These are phyloP conservation scores for Oemleria cerasiformis DNA, from an alignment of 306 rosid species.

Conservation along the genomic window DNA sequence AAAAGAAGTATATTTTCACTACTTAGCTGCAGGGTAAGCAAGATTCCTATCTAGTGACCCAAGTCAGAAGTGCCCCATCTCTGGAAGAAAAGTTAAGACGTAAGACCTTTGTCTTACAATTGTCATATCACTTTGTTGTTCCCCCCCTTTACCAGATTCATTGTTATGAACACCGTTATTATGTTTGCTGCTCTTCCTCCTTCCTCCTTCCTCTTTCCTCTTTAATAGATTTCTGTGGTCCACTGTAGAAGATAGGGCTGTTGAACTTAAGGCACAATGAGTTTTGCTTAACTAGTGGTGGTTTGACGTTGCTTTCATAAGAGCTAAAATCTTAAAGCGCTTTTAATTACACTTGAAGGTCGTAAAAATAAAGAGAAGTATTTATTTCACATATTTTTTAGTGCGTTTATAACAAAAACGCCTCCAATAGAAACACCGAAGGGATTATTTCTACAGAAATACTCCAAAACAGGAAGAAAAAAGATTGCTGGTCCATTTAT, in stretches of 20 bases:
- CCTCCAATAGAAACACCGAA: too few relatives aligned
- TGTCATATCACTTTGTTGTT: neutral
- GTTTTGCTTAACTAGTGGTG: too few relatives aligned
- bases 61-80: constrained; percentile 12
- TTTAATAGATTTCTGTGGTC: neutral
- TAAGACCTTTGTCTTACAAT: neutral
- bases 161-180: constrained; percentile 9
- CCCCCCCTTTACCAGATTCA: constrained; percentile 11
- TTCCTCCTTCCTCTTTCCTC: neutral
- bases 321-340: too few relatives aligned
- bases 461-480: neutral
- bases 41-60: constrained; percentile 6
- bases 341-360: too few relatives aligned
- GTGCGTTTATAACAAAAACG: too few relatives aligned
- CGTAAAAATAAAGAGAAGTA: too few relatives aligned
- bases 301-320: too few relatives aligned
- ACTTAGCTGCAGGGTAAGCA: neutral
- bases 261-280: too few relatives aligned
- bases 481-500: neutral
- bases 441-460: neutral
- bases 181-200: neutral
- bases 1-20: constrained; percentile 2
- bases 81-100: neutral
- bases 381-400: too few relatives aligned
- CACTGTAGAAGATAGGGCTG: neutral